These are phyloP conservation scores for Pelomyxa schiedti DNA, from an alignment of 78 protist genomes.

Conservation along the genomic window DNA sequence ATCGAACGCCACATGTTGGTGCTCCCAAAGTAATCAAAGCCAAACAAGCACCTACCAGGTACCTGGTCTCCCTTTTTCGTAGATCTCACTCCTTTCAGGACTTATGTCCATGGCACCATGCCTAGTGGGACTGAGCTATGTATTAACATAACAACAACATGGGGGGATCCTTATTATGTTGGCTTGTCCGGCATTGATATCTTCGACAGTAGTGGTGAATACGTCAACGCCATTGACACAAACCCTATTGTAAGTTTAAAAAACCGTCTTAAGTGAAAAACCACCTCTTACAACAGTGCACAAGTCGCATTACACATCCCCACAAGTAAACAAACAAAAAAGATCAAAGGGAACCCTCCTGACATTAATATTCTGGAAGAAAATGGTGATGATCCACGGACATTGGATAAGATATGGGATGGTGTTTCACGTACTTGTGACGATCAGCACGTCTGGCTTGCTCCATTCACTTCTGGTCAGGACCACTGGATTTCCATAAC, in stretches of 20 bases:
- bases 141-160: constrained; percentile 29
- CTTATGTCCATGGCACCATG: background rate
- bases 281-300: no score
- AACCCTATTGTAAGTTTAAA: no score
- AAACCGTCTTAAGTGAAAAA: no score
- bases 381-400: constrained; percentile 44
- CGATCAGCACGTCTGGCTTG: constrained; percentile 69
- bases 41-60: no score
- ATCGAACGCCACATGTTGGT: no score
- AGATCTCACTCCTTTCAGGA: no score
- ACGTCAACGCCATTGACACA: no score
- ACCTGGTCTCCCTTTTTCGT: no score
- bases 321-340: no score
- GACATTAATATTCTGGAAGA: constrained; percentile 33
- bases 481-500: constrained; percentile 13
- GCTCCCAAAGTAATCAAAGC: no score
- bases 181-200: constrained; percentile 71
- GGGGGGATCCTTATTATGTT: constrained; percentile 70
- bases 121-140: constrained; percentile 18
- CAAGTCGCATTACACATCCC: no score
- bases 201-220: constrained; percentile 32
- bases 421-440: constrained; percentile 58
- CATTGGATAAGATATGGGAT: constrained; percentile 47
- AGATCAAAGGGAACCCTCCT: constrained; percentile 44
- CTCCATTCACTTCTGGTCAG: constrained; percentile 55